Percentiles rank a stretch among this genome's conserved stretches.
Conservation (phyloP, 2,329 filamentous ascomycete genomes). For the Rugonectria rugulosa region DNA sequence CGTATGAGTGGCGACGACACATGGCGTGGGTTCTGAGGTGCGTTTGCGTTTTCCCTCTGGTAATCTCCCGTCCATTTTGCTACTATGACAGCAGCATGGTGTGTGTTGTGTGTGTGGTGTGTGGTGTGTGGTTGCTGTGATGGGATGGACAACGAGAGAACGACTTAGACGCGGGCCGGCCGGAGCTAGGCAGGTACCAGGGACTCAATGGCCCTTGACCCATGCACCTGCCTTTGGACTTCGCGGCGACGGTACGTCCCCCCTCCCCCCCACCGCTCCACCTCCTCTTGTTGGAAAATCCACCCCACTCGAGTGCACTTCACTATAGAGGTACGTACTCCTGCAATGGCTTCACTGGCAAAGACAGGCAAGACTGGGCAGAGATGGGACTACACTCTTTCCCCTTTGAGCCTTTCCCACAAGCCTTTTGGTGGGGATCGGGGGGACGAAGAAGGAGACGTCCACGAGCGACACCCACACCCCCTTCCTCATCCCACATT, state of each 20-base stretch:
- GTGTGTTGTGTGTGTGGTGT: too few relatives aligned
- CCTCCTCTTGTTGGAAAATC: not conserved
- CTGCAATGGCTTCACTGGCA: too few relatives aligned
- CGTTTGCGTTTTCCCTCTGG: conserved; percentile 13
- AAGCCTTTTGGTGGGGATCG: conserved; percentile 6
- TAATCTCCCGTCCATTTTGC: conserved; percentile 35
- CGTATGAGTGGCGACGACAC: conserved; percentile 31
- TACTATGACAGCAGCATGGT: conserved; percentile 34
- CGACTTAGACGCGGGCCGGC: conserved; percentile 35
- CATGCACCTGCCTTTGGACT: too few relatives aligned
- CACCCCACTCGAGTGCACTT: not conserved
- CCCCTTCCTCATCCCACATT: conserved; percentile 8
- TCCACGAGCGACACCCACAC: conserved; percentile 1
- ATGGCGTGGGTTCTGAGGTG: conserved; percentile 33
- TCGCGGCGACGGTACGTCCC: conserved; percentile 5
- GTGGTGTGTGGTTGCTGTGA: conserved; percentile 29
- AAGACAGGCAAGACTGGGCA: too few relatives aligned
- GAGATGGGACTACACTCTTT: conserved; percentile 7
- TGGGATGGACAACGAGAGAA: conserved; percentile 34
- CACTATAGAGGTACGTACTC: too few relatives aligned
- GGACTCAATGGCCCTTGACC: too few relatives aligned
- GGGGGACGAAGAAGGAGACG: conserved; percentile 12
- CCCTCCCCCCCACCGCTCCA: too few relatives aligned
- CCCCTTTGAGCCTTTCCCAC: conserved; percentile 9
- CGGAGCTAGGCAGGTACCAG: conserved; percentile 20